A percentile compares a stretch with the other conserved stretches of the same genome.
Conservation (phyloP, 2,329 filamentous ascomycete species). For the Chaetomium strumarium region DNA sequence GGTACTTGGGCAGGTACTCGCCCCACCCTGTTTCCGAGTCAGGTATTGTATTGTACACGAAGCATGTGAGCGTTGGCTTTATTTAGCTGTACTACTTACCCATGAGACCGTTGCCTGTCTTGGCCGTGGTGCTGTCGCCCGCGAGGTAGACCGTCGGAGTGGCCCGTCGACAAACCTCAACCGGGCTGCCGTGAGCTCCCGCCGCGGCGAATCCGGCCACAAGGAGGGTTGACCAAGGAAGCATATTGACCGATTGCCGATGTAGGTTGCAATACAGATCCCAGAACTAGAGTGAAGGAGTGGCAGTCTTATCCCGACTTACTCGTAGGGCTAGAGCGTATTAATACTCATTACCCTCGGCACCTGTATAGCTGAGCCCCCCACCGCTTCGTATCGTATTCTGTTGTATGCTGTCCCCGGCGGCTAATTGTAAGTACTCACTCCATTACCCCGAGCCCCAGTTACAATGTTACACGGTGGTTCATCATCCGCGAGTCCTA, state of each 20-base stretch:
- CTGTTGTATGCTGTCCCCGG: neutral
- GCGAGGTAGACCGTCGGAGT: slow-evolving; percentile 43
- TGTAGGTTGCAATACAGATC: neutral
- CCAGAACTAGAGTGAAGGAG: no score
- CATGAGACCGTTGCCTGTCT: slow-evolving; percentile 29
- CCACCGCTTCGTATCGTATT: neutral
- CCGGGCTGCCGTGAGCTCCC: slow-evolving; percentile 12
- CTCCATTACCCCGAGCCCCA: neutral
- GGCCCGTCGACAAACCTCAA: slow-evolving; percentile 15
- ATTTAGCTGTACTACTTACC: no score
- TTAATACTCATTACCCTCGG: neutral
- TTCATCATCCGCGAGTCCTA: neutral
- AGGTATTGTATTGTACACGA: no score
- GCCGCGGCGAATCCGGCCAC: slow-evolving; percentile 12
- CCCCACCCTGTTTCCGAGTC: slow-evolving; percentile 44
- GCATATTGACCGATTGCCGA: slow-evolving; percentile 1
- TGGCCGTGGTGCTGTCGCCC: slow-evolving; percentile 52
- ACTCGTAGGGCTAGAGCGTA: neutral
- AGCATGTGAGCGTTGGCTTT: no score
- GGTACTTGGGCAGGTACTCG: slow-evolving; percentile 46
- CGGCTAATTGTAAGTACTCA: slow-evolving; percentile 4
- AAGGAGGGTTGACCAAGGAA: slow-evolving; percentile 4
- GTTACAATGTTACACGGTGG: neutral
- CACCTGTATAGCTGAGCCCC: neutral
- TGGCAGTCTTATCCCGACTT: neutral